A percentile compares a stretch with the other conserved stretches of the same genome.
phyloP scores from a whole-genome alignment of 371 early-diverging fungal species.

The Vairimorpha necatrix region DNA sequence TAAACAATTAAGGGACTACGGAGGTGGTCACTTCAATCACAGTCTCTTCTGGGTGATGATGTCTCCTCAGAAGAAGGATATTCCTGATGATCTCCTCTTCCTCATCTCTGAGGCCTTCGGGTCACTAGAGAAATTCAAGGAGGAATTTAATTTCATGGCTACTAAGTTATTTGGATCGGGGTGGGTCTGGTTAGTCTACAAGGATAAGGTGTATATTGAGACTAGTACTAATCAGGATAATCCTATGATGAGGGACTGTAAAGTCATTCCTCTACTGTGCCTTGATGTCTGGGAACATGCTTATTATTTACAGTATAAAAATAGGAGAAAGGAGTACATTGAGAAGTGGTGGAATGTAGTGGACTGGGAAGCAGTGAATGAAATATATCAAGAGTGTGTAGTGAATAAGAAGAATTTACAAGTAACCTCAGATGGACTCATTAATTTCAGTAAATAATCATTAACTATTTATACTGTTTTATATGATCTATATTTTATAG shows the following conservation, averaged over 20 bases:
- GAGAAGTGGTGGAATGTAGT: conserved; percentile 86
- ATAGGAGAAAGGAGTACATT: conserved; percentile 83
- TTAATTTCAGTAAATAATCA: too few relatives aligned
- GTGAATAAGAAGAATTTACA: conserved; percentile 39
- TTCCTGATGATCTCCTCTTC: conserved; percentile 65
- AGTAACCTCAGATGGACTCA: conserved; percentile 67
- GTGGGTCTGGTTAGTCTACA: conserved; percentile 89
- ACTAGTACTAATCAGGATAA: conserved; percentile 84
- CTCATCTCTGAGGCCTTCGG: conserved; percentile 78
- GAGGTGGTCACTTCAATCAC: conserved; percentile 95
- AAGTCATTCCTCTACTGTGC: conserved; percentile 75
- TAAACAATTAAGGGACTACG: conserved; percentile 75
- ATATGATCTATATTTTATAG: too few relatives aligned
- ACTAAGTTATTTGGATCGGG: conserved; percentile 86
- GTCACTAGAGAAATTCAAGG: conserved; percentile 73
- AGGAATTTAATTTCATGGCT: conserved; percentile 73
- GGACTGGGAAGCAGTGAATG: conserved; percentile 80
- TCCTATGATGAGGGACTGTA: conserved; percentile 68
- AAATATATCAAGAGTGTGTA: conserved; percentile 34
- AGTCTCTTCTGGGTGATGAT: conserved; percentile 86
- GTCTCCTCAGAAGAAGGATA: conserved; percentile 69
- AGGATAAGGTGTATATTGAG: conserved; percentile 73
- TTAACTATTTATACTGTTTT: too few relatives aligned
- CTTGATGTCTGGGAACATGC: conserved; percentile 96
- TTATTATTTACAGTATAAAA: conserved; percentile 92